Percentiles rank a stretch among this genome's conserved stretches.
phyloP scores from a whole-genome alignment of 2,329 filamentous ascomycete species.

The Acephala macrosclerotiorum region DNA sequence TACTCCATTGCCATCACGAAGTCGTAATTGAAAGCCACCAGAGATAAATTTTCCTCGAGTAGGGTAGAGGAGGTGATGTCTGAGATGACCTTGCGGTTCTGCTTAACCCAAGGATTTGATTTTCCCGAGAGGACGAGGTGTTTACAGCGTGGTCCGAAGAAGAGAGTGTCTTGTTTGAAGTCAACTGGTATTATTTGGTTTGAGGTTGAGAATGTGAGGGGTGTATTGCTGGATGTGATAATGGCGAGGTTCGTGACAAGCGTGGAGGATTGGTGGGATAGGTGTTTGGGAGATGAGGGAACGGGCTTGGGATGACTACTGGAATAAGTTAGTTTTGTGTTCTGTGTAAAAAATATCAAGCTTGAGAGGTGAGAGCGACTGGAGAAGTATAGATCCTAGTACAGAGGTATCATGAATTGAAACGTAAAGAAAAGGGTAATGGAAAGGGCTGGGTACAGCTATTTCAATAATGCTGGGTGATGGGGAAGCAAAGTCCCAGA shows the following conservation, averaged over 20 bases:
- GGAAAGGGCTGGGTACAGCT: background rate
- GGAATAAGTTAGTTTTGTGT: background rate
- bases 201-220: background rate
- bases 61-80: constrained; percentile 9
- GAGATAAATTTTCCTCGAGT: constrained; percentile 9
- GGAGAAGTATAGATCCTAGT: too few relatives aligned
- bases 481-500: constrained; percentile 10
- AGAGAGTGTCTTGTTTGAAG: constrained; percentile 12
- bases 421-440: background rate
- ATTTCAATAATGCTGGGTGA: constrained; percentile 18
- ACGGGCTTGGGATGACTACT: constrained; percentile 14
- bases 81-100: constrained; percentile 17
- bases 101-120: constrained; percentile 16
- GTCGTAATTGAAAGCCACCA: constrained; percentile 15
- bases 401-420: too few relatives aligned
- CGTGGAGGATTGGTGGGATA: constrained; percentile 36
- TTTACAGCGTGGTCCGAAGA: constrained; percentile 21
- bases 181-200: constrained; percentile 13
- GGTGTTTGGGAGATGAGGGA: constrained; percentile 27
- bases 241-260: constrained; percentile 35
- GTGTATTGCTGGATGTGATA: constrained; percentile 2
- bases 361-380: too few relatives aligned
- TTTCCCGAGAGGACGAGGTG: constrained; percentile 19
- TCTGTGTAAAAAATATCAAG: too few relatives aligned
- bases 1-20: constrained; percentile 12